phyloP scores from a whole-genome alignment of 1,139 yeast genomes.

The Taphrina betulina region DNA sequence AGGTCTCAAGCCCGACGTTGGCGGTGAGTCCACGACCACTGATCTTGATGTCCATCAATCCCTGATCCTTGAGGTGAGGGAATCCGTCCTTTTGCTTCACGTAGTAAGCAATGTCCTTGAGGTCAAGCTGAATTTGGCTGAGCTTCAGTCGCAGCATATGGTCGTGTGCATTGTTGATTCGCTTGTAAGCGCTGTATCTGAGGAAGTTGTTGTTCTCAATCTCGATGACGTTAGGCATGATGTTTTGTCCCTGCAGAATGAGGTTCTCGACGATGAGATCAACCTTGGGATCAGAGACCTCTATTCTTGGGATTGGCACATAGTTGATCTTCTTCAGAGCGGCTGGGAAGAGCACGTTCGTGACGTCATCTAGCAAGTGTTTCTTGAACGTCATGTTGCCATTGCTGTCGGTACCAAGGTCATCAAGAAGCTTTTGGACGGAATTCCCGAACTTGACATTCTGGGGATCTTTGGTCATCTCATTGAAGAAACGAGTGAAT shows the following conservation, averaged over 20 bases:
- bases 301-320: constrained; percentile 39
- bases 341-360: constrained; percentile 37
- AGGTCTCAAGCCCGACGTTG: constrained; percentile 35
- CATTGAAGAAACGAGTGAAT: constrained; percentile 31
- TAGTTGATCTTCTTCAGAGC: constrained; percentile 35
- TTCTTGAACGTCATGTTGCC: constrained; percentile 35
- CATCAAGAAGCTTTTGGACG: constrained; percentile 31
- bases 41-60: constrained; percentile 38
- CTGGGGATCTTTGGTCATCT: constrained; percentile 36
- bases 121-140: constrained; percentile 38
- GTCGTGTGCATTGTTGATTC: constrained; percentile 24
- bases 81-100: constrained; percentile 38
- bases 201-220: constrained; percentile 36
- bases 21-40: constrained; percentile 37
- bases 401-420: constrained; percentile 36
- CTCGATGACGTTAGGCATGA: constrained; percentile 39
- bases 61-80: constrained; percentile 37
- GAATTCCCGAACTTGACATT: constrained; percentile 35
- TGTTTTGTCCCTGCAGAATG: constrained; percentile 37
- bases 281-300: constrained; percentile 36
- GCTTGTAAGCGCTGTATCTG: constrained; percentile 36
- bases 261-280: constrained; percentile 39
- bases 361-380: constrained; percentile 35
- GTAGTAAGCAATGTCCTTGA: constrained; percentile 38
- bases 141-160: constrained; percentile 34